These are phyloP conservation scores for Sclerotinia minor DNA, from an alignment of 2,329 filamentous ascomycete species.

Conservation along the genomic window DNA sequence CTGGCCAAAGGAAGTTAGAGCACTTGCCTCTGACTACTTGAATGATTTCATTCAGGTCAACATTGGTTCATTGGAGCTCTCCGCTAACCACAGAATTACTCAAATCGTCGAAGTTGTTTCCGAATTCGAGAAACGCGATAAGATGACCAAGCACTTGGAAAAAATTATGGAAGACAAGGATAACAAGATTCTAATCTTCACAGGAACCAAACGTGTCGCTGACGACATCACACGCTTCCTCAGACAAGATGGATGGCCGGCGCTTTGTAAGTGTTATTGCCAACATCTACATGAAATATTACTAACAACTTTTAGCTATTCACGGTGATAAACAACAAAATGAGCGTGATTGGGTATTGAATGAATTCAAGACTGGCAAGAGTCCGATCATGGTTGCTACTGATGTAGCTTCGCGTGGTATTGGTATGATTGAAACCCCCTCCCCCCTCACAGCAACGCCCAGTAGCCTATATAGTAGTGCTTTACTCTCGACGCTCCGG, in stretches of 20 bases:
- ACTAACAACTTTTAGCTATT: slow-evolving; percentile 66
- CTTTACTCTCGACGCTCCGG: slow-evolving; percentile 91
- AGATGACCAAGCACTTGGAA: slow-evolving; percentile 96
- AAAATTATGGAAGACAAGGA: slow-evolving; percentile 95
- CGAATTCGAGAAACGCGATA: slow-evolving; percentile 96
- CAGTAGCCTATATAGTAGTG: slow-evolving; percentile 64
- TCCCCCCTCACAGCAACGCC: slow-evolving; percentile 53
- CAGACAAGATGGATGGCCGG: slow-evolving; percentile 96
- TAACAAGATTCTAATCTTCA: slow-evolving; percentile 96
- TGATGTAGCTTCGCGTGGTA: slow-evolving; percentile 99
- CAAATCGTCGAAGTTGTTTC: slow-evolving; percentile 96
- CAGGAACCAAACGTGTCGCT: slow-evolving; percentile 88
- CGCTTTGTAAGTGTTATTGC: slow-evolving; percentile 71
- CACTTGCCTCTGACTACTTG: slow-evolving; percentile 86
- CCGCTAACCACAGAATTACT: slow-evolving; percentile 96
- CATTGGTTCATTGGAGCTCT: slow-evolving; percentile 92
- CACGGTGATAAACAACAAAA: slow-evolving; percentile 99
- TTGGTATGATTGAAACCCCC: slow-evolving; percentile 87
- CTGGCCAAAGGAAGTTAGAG: slow-evolving; percentile 97
- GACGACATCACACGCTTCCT: slow-evolving; percentile 98
- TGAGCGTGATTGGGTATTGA: slow-evolving; percentile 98
- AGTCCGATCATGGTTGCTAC: slow-evolving; percentile 99
- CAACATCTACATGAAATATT: slow-evolving; percentile 46
- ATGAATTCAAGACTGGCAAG: slow-evolving; percentile 99
- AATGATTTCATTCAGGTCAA: slow-evolving; percentile 98